Conservation (phyloP, 2,329 filamentous ascomycete species). For the Davidsoniella eucalypti region DNA sequence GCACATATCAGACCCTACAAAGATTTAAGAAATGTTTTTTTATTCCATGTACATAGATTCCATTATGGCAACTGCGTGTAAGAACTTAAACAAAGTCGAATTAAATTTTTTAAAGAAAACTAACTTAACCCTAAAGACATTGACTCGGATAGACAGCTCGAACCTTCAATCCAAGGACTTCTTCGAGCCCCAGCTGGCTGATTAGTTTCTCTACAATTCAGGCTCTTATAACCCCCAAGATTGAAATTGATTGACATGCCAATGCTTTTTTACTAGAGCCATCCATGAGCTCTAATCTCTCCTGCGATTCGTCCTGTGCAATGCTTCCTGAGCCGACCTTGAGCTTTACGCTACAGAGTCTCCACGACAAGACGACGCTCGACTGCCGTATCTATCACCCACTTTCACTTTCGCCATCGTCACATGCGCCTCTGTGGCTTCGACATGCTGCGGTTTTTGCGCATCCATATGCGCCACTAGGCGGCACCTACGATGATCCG, state of each 20-base stretch:
- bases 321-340: constrained; percentile 11
- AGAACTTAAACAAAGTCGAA: too few relatives aligned
- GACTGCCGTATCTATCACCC: constrained; percentile 76
- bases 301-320: background rate
- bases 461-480: constrained; percentile 80
- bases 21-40: background rate
- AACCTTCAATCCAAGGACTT: too few relatives aligned
- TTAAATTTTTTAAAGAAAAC: too few relatives aligned
- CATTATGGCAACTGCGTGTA: too few relatives aligned
- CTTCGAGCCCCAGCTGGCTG: too few relatives aligned
- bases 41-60: background rate
- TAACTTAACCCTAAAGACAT: too few relatives aligned
- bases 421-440: constrained; percentile 25
- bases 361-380: constrained; percentile 60
- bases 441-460: constrained; percentile 50
- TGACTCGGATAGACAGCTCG: too few relatives aligned
- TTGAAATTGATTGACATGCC: background rate
- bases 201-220: too few relatives aligned
- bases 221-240: background rate
- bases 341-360: constrained; percentile 49
- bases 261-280: too few relatives aligned
- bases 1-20: background rate
- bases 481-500: constrained; percentile 70
- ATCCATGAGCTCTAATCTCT: too few relatives aligned
- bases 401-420: constrained; percentile 22